Percentiles rank a stretch among this genome's conserved stretches.
These are phyloP conservation scores for Plasmodium vinckei DNA, from an alignment of 169 alveolate species.

Conservation along the genomic window DNA sequence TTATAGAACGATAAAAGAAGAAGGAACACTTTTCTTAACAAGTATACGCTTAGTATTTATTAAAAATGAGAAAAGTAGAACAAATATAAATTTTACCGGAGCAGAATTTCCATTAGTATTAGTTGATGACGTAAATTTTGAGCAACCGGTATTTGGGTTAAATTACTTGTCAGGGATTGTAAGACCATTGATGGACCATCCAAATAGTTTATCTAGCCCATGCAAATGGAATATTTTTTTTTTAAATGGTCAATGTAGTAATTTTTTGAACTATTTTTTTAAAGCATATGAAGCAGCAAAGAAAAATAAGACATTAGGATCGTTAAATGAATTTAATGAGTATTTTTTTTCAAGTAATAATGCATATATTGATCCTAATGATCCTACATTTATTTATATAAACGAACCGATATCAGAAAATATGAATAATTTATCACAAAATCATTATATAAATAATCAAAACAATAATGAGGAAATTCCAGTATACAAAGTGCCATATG, in stretches of 20 bases:
- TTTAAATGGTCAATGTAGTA: conserved; percentile 73
- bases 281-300: conserved; percentile 69
- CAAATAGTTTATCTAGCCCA: conserved; percentile 50
- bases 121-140: conserved; percentile 73
- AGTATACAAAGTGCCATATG: conserved; percentile 55
- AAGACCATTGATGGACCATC: conserved; percentile 54
- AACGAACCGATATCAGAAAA: conserved; percentile 58
- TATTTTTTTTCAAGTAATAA: conserved; percentile 54
- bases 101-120: conserved; percentile 61
- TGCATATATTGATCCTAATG: conserved; percentile 78
- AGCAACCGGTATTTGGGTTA: conserved; percentile 74
- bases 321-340: conserved; percentile 45
- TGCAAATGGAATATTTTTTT: conserved; percentile 69
- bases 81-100: conserved; percentile 49
- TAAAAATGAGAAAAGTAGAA: conserved; percentile 52
- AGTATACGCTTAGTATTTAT: conserved; percentile 72
- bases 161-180: conserved; percentile 59
- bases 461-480: conserved; percentile 29
- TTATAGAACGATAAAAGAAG: conserved; percentile 74
- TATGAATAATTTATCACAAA: conserved; percentile 28
- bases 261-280: conserved; percentile 50
- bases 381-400: conserved; percentile 68
- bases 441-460: conserved; percentile 52
- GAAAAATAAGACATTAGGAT: conserved; percentile 48
- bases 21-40: conserved; percentile 64